A percentile compares a stretch with the other conserved stretches of the same genome.
Evolutionary conservation across 1,139 yeast genomes (phyloP).

Genomic region (Lodderomyces elongisporus): DNA sequence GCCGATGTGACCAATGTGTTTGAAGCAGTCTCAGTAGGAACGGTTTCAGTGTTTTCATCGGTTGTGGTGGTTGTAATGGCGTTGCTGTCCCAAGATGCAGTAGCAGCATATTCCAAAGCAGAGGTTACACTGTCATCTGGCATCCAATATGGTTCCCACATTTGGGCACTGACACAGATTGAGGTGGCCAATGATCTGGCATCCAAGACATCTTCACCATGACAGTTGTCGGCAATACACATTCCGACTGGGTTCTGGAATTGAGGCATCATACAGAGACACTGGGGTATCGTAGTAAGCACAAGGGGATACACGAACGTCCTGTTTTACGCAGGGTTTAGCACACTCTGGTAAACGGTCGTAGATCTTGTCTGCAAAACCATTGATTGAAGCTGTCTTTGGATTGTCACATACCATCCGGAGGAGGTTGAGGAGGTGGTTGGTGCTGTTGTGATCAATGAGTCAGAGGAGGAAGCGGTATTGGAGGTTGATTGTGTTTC

Average conservation of each 20-base stretch:
- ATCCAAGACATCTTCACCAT: constrained; percentile 18
- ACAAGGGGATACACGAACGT: constrained; percentile 35
- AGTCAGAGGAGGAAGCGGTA: no score
- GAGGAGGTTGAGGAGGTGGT: no score
- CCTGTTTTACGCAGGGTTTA: constrained; percentile 19
- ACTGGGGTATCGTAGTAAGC: constrained; percentile 40
- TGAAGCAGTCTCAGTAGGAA: no score
- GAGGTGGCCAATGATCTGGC: constrained; percentile 27
- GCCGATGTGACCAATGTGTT: constrained; percentile 1
- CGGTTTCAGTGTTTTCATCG: neutral
- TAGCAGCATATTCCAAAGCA: constrained; percentile 28
- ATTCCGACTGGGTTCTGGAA: constrained; percentile 23
- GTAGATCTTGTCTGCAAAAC: no score
- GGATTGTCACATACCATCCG: no score
- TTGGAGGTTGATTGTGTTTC: no score
- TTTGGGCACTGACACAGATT: constrained; percentile 31
- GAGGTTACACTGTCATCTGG: constrained; percentile 26
- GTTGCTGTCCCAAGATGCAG: no score
- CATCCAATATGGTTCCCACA: constrained; percentile 21
- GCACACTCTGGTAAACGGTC: constrained; percentile 25
- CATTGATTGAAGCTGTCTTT: constrained; percentile 35
- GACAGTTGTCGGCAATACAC: constrained; percentile 24
- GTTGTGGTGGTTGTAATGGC: no score
- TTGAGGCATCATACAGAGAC: constrained; percentile 30
- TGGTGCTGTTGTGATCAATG: neutral